A percentile compares a stretch with the other conserved stretches of the same genome.
phyloP scores from a whole-genome alignment of 495 filamentous ascomycete genomes.

The Penicillium longicatenatum region DNA sequence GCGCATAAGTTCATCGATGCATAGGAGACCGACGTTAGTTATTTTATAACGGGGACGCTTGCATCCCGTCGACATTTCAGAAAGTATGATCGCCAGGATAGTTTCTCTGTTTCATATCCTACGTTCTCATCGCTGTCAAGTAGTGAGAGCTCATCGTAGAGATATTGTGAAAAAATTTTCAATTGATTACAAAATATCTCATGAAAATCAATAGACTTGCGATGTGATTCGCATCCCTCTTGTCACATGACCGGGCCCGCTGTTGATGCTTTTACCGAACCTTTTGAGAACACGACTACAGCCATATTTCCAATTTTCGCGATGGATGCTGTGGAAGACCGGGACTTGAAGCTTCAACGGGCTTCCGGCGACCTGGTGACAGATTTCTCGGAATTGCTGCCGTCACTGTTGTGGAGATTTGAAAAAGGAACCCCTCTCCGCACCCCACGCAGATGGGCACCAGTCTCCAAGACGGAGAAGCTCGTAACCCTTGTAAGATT shows the following conservation, averaged over 20 bases:
- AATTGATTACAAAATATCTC: too few species aligned
- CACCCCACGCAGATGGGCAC: slow-evolving; percentile 45
- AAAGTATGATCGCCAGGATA: too few species aligned
- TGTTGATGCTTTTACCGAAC: slow-evolving; percentile 30
- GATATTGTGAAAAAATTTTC: background rate
- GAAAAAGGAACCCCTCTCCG: slow-evolving; percentile 27
- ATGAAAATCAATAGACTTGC: background rate
- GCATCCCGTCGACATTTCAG: too few species aligned
- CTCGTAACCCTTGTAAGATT: slow-evolving; percentile 45
- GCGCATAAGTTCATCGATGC: too few species aligned
- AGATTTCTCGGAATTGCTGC: slow-evolving; percentile 60
- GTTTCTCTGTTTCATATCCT: too few species aligned
- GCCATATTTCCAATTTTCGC: slow-evolving; percentile 6
- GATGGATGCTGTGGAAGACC: slow-evolving; percentile 59
- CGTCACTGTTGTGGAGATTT: slow-evolving; percentile 51
- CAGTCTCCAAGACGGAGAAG: slow-evolving; percentile 41
- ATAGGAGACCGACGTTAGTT: too few species aligned
- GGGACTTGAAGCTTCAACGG: slow-evolving; percentile 73
- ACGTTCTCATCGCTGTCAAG: too few species aligned
- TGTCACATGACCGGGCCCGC: slow-evolving; percentile 30
- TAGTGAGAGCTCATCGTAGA: too few species aligned
- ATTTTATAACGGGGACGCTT: too few species aligned
- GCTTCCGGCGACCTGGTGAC: slow-evolving; percentile 66
- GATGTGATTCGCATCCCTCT: background rate
- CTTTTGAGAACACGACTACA: slow-evolving; percentile 6